A percentile compares a stretch with the other conserved stretches of the same genome.
These are phyloP conservation scores for Fraxinus ornus DNA, from an alignment of 305 asterid species.

Conservation along the genomic window DNA sequence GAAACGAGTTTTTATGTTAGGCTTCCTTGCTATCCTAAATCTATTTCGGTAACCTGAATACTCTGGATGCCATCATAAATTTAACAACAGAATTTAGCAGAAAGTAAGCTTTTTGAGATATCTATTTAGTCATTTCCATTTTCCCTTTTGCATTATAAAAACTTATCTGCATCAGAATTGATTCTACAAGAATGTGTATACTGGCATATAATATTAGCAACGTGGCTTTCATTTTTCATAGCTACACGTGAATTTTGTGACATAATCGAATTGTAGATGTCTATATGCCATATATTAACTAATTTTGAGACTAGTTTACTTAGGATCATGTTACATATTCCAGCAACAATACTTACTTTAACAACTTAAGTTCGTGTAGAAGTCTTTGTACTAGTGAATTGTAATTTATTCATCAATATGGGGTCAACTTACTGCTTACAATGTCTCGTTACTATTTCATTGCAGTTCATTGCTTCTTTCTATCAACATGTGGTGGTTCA, in stretches of 20 bases:
- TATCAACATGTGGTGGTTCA: conserved; percentile 95
- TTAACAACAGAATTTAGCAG: not conserved
- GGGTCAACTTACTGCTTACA: conserved; percentile 22
- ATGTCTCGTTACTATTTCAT: conserved; percentile 19
- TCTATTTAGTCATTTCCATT: not conserved
- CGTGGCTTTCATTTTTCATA: not conserved
- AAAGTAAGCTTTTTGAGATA: not conserved
- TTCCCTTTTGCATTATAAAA: not conserved
- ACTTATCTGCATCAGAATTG: not conserved
- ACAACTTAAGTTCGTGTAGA: not conserved
- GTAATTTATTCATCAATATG: not conserved
- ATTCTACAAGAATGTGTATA: not conserved
- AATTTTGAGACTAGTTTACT: not conserved
- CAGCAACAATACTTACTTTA: not conserved
- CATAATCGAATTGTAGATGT: not conserved
- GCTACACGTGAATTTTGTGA: not conserved
- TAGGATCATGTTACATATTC: not conserved
- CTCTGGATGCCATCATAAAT: not conserved
- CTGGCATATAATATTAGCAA: not conserved
- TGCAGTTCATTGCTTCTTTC: conserved; percentile 94
- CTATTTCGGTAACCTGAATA: not conserved
- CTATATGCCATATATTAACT: not conserved
- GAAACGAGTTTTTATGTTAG: not conserved
- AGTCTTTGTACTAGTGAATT: not conserved
- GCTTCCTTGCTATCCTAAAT: not conserved